Evolutionary conservation across 2,329 filamentous ascomycete genomes (phyloP).

Genomic region (Paecilomyces fulvus): DNA sequence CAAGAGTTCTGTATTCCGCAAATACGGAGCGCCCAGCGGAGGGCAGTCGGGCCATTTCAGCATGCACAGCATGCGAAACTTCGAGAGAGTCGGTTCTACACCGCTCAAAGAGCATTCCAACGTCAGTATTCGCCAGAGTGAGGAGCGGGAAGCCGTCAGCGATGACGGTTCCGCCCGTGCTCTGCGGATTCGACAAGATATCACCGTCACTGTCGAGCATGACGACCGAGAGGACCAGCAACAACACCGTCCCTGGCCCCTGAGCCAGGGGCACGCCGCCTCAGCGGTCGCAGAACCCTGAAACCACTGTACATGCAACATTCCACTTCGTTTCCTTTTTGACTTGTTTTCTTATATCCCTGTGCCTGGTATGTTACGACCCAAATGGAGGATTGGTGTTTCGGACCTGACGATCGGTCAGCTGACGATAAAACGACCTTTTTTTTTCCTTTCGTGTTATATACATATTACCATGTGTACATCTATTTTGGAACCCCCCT

Average conservation of each 20-base stretch:
- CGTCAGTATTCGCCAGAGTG: constrained; percentile 16
- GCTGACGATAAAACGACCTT: not conserved
- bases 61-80: constrained; percentile 25
- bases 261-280: not conserved
- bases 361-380: not conserved
- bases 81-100: constrained; percentile 11
- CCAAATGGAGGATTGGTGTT: not conserved
- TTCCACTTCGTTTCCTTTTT: not conserved
- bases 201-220: constrained; percentile 24
- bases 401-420: not conserved
- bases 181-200: constrained; percentile 30
- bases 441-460: not conserved
- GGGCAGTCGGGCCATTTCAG: constrained; percentile 19
- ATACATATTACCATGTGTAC: not conserved
- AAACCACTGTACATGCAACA: not conserved
- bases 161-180: constrained; percentile 30
- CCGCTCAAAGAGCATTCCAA: constrained; percentile 20
- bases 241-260: not conserved
- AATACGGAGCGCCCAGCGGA: constrained; percentile 21
- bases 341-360: not conserved
- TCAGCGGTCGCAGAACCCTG: not conserved
- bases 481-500: not conserved
- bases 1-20: constrained; percentile 6
- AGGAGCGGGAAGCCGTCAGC: constrained; percentile 21
- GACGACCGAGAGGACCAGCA: constrained; percentile 2